Percentiles rank a stretch among this genome's conserved stretches.
Conservation (phyloP, 306 rosid genomes). For the Lupinus albus region DNA sequence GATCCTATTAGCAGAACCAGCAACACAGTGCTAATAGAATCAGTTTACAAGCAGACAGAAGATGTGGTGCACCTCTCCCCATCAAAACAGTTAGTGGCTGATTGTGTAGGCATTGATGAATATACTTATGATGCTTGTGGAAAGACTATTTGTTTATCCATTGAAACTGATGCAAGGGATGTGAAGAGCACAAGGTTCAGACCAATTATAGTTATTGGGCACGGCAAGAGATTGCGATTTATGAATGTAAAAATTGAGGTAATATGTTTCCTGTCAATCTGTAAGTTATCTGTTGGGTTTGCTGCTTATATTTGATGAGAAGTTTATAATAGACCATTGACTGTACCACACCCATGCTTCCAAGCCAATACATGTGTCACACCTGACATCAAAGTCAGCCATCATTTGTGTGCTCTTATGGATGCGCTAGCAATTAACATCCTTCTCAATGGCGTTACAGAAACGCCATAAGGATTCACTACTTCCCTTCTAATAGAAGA, state of each 20-base stretch:
- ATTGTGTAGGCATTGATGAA: slow-evolving; percentile 71
- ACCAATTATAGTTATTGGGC: slow-evolving; percentile 85
- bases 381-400: too few relatives aligned
- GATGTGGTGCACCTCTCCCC: slow-evolving; percentile 85
- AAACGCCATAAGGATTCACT: too few relatives aligned
- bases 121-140: slow-evolving; percentile 95
- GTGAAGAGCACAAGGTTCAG: slow-evolving; percentile 53
- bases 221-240: slow-evolving; percentile 85
- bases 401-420: too few relatives aligned
- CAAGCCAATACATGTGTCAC: too few relatives aligned
- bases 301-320: neutral
- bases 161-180: slow-evolving; percentile 69
- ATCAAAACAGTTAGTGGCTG: slow-evolving; percentile 78
- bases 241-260: slow-evolving; percentile 93
- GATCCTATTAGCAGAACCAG: slow-evolving; percentile 73
- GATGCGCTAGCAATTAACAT: too few relatives aligned
- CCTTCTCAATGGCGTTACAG: too few relatives aligned
- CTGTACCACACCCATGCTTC: too few relatives aligned
- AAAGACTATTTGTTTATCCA: slow-evolving; percentile 66
- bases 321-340: too few relatives aligned
- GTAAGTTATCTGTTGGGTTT: slow-evolving; percentile 1
- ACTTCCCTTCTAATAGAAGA: too few relatives aligned
- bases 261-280: slow-evolving; percentile 40
- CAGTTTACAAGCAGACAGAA: slow-evolving; percentile 73
- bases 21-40: slow-evolving; percentile 65